Base-by-base conservation (phyloP, 805 yeast genomes). In the Metschnikowia drakensbergensis region DNA sequence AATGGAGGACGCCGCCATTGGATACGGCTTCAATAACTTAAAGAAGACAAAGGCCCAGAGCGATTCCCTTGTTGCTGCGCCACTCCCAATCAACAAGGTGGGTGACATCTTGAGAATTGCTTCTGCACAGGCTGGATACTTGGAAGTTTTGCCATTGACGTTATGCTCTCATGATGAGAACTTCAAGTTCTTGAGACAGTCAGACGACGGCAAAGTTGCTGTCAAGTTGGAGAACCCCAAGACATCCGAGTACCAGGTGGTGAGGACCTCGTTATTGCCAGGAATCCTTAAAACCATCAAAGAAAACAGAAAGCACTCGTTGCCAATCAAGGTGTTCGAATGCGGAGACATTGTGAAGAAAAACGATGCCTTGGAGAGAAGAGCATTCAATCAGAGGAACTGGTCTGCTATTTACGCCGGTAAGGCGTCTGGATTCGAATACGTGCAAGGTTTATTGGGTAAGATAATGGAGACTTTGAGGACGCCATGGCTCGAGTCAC, bases 1-100 rank as follows among this genome's bases (percentile, higher is more conserved):
- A 57, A 88, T 94, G 96, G 99, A 94, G 71, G 99, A 94, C 68
- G 96, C 92, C 42, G 99, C 97, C 42, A 86, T 94, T 63, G 95
- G 89, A 29, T 94, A 89, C 65, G 99, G 99, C 49, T 94, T 86
- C 77, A 86, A 91, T 72, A 89, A 88, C 65, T 77, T 94, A 63
- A 80, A 79, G 54, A 88, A 84, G 71, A 83, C 94, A 45, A 80
- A 80, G 56, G 88, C 94, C 62, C 79, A 89, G 56, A 77, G 88
- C 30, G 84, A 84, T 49, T 80, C 96, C 7, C 81, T 86, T 54
- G 84, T 88, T 53, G 96, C 96, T 25, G 77, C 86, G 47, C 90
- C 98, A 37, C 80, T 92, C 65, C 96, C 96, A 49, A 79, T 95
- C 62, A 94, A 94, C 75, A 89, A 88, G 68, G 79, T 94, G 40